Evolutionary conservation across 129 eudicot species (phyloP).

Genomic region (Artemisia annua): DNA sequence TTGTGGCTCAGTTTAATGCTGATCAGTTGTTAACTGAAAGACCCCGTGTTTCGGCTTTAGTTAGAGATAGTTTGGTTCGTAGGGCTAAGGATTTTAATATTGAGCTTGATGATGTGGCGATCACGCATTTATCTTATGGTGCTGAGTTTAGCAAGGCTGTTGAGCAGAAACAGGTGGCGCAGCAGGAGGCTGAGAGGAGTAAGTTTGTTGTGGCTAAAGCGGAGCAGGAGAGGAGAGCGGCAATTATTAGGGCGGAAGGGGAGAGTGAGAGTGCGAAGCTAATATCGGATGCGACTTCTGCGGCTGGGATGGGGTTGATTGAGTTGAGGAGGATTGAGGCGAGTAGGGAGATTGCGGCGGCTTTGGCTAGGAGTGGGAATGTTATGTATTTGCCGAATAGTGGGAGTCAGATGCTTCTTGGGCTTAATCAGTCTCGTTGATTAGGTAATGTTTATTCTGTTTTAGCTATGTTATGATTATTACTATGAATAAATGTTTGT

Average conservation of each 20-base stretch:
- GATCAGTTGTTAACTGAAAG: conserved; percentile 92
- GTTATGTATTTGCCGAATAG: conserved; percentile 60
- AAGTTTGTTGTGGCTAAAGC: conserved; percentile 83
- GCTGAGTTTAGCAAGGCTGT: conserved; percentile 92
- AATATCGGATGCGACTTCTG: conserved; percentile 81
- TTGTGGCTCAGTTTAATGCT: conserved; percentile 94
- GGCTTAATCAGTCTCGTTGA: conserved; percentile 66
- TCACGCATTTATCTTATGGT: conserved; percentile 86
- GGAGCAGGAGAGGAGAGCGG: conserved; percentile 87
- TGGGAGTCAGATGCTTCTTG: conserved; percentile 64
- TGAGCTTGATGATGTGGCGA: conserved; percentile 88
- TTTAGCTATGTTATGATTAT: neutral
- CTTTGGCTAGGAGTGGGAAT: conserved; percentile 62
- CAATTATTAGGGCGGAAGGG: conserved; percentile 90
- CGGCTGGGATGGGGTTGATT: conserved; percentile 83
- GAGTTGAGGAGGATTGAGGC: conserved; percentile 98
- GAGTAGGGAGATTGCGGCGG: conserved; percentile 61
- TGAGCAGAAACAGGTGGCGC: conserved; percentile 98
- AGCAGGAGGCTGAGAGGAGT: conserved; percentile 97
- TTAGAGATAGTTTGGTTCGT: conserved; percentile 67
- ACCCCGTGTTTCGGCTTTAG: conserved; percentile 79
- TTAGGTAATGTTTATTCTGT: conserved; percentile 27
- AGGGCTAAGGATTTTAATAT: conserved; percentile 94
- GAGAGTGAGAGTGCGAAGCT: conserved; percentile 94
- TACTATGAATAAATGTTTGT: too few species aligned